Base-by-base conservation (phyloP, 1,139 yeast species). In the Suhomyces panamericanus region DNA sequence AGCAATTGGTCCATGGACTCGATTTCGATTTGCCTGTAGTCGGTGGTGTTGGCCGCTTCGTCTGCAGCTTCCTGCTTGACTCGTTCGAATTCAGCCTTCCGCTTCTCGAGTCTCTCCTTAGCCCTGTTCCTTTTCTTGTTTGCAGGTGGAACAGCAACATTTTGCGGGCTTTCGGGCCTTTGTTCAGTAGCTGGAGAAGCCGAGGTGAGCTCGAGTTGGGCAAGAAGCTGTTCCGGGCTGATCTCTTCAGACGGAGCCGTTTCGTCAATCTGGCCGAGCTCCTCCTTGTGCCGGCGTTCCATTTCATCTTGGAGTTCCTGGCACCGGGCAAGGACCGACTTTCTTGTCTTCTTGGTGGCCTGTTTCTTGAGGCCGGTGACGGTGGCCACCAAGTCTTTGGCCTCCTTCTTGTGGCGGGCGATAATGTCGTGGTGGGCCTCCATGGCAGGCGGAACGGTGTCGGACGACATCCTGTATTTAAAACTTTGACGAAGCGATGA, bases 321-420 rank as follows among this genome's bases (percentile, higher is more conserved):
- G 51, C 91, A 84, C 56, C 77, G 78, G 45, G 71, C 71, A 51
- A 70, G 55, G 4, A 83, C 78, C 40, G 69, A 72, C 62, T 83
- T 84, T 55, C 87, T 78, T 37, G 85, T 87, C 46, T 89, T 83
- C 62, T 88, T 88, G 15, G 88, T 81, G 3, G 93, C 93, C 63
- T 85, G 93, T 56, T 88, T 87, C 67, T 85, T 87, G 74, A 89
- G 66, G 1, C 86, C 85, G 1, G 96, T 87, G 24, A 82, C 73
- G 31, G 78, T 76, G 11, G 86, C 83, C 16, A 79, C 72, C 49
- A 88, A 69, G 47, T 87, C 91, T 52, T 81, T 77, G 48, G 66
- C 66, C 62, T 89, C 95, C 57, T 81, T 83, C 55, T 80, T 75
- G 56, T 90, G 96, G 47, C 85, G 75, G 1, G 79, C 72, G 15